Evolutionary conservation across 192 early-diverging fungal genomes (phyloP).

Genomic region (Backusella tarrabulga): DNA sequence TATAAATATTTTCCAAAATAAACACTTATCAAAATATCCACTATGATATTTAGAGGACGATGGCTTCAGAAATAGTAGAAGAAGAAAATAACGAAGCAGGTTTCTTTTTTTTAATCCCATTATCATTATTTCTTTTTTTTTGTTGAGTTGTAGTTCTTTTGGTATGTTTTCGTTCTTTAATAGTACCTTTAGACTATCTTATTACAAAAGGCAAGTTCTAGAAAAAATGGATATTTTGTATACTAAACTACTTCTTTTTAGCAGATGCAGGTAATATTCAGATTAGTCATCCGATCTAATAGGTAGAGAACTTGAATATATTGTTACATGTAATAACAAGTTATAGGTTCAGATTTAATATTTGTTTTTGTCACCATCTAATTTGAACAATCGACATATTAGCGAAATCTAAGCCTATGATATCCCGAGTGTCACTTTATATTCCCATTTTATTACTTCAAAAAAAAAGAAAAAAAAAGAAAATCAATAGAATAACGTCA

Average conservation of each 20-base stretch:
- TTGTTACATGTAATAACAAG: background rate
- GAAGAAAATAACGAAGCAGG: background rate
- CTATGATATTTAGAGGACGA: background rate
- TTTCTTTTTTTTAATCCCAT: background rate
- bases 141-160: background rate
- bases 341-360: background rate
- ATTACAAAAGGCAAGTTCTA: background rate
- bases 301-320: conserved; percentile 5
- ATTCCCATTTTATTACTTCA: background rate
- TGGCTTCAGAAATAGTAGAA: background rate
- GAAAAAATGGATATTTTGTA: background rate
- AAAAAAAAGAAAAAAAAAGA: too few relatives aligned
- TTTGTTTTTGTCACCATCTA: background rate
- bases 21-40: background rate
- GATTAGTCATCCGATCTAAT: background rate
- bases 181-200: background rate
- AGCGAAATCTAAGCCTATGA: background rate
- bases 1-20: background rate
- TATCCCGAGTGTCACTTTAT: background rate
- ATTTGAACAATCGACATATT: background rate
- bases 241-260: background rate
- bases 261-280: background rate
- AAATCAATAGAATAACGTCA: too few relatives aligned
- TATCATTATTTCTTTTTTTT: background rate
- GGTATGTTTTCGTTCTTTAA: background rate